phyloP scores from a whole-genome alignment of 73 alveolate species.

The Paramecium octaurelia region DNA sequence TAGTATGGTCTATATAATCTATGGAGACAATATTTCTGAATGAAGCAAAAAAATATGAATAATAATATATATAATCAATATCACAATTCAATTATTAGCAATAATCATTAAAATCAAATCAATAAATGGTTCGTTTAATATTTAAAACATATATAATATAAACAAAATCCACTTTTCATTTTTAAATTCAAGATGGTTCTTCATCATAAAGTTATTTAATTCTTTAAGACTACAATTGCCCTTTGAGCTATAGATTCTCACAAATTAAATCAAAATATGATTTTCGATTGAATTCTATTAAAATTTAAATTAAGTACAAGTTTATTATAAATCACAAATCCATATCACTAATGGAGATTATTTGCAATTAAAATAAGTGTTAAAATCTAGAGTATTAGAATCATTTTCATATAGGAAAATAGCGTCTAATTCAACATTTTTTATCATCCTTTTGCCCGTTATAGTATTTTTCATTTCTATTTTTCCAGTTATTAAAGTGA shows the following conservation, averaged over 20 bases:
- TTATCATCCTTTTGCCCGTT: background rate
- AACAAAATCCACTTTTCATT: background rate
- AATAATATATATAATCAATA: background rate
- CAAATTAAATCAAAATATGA: background rate
- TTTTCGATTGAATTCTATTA: background rate
- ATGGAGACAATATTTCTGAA: background rate
- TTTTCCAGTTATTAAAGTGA: background rate
- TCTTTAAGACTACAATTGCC: background rate
- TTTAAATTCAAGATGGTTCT: background rate
- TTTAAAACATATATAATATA: background rate
- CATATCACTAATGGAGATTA: background rate
- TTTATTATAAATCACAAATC: background rate
- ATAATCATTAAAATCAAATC: background rate
- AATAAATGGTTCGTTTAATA: background rate
- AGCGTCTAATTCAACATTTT: background rate
- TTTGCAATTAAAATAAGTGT: background rate
- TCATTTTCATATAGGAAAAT: background rate
- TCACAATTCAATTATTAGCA: background rate
- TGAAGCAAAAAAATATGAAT: background rate
- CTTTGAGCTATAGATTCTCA: background rate
- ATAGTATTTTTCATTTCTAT: background rate
- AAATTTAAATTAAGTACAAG: background rate
- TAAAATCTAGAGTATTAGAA: background rate
- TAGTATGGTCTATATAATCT: background rate
- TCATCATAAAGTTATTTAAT: background rate